Evolutionary conservation across 2,329 filamentous ascomycete genomes (phyloP).

Genomic region (Venturia pyrina): DNA sequence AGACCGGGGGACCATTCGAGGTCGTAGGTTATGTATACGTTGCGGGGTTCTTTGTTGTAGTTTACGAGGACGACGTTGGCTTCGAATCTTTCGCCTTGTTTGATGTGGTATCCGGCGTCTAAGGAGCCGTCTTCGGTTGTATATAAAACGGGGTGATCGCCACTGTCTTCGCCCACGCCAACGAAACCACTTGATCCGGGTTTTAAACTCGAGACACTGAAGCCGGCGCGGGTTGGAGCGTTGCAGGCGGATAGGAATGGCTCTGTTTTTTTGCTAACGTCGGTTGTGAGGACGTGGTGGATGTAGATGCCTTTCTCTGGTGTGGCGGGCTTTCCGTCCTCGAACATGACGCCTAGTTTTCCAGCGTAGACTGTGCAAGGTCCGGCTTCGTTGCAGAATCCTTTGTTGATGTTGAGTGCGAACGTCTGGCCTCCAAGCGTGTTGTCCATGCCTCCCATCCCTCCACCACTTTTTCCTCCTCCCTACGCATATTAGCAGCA

Average conservation of each 20-base stretch:
- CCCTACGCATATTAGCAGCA: background rate
- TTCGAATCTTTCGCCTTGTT: constrained; percentile 4
- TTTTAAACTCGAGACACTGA: background rate
- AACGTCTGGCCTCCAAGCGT: constrained; percentile 7
- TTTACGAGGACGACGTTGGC: constrained; percentile 10
- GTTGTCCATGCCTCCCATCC: constrained; percentile 6
- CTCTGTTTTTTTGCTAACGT: background rate
- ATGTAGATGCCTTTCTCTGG: constrained; percentile 8
- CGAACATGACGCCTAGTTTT: constrained; percentile 7
- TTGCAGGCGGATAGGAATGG: constrained; percentile 7
- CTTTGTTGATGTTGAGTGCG: constrained; percentile 9
- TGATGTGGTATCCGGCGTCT: constrained; percentile 8
- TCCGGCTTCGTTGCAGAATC: constrained; percentile 9
- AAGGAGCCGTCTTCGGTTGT: background rate
- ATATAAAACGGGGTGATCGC: constrained; percentile 5
- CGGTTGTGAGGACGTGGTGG: constrained; percentile 12
- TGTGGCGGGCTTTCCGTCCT: constrained; percentile 1
- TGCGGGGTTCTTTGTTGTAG: constrained; percentile 11
- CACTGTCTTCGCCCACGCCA: constrained; percentile 8
- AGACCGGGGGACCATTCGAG: constrained; percentile 11
- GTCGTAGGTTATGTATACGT: constrained; percentile 7
- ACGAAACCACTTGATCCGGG: constrained; percentile 7
- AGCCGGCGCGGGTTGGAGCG: constrained; percentile 1
- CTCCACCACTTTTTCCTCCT: constrained; percentile 2
- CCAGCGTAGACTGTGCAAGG: constrained; percentile 10